Percentiles rank a stretch among this genome's conserved stretches.
phyloP scores from a whole-genome alignment of 2,329 filamentous ascomycete genomes.

The Thelonectria blattea region DNA sequence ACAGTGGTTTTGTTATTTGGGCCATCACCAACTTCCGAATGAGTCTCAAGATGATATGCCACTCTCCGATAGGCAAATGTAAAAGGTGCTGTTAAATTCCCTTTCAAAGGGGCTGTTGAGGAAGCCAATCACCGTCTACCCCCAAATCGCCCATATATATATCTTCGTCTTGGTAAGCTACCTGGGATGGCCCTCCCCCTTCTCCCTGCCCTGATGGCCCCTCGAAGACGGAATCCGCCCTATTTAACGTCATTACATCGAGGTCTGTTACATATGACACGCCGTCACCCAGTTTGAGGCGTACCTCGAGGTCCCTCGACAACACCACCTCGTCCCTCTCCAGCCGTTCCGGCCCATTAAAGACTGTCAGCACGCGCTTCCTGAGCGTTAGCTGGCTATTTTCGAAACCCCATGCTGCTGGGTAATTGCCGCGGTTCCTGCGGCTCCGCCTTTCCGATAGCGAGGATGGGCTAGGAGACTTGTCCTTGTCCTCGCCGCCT shows the following conservation, averaged over 20 bases:
- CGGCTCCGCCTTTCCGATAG: neutral
- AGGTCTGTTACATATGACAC: conserved; percentile 3
- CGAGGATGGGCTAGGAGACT: neutral
- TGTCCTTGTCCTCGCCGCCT: neutral
- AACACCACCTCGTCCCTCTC: neutral
- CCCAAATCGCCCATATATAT: neutral
- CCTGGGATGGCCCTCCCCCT: neutral
- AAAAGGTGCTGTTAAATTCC: too few species aligned
- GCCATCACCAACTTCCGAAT: too few species aligned
- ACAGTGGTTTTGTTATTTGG: too few species aligned
- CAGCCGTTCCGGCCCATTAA: neutral
- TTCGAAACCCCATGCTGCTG: neutral
- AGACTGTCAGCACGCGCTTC: conserved; percentile 1
- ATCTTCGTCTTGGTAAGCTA: neutral
- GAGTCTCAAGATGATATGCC: too few species aligned
- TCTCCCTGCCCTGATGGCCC: neutral
- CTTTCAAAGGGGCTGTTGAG: too few species aligned
- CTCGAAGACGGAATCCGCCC: neutral
- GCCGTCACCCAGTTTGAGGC: neutral
- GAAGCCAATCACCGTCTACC: neutral
- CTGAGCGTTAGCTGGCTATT: neutral
- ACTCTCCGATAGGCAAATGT: too few species aligned
- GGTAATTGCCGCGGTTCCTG: neutral
- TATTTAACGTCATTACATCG: neutral
- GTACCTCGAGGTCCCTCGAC: neutral